Evolutionary conservation across 352 stramenopile species (phyloP), one percentile per base, ranked within the genome.

Genomic region (Globisporangium solare): DNA sequence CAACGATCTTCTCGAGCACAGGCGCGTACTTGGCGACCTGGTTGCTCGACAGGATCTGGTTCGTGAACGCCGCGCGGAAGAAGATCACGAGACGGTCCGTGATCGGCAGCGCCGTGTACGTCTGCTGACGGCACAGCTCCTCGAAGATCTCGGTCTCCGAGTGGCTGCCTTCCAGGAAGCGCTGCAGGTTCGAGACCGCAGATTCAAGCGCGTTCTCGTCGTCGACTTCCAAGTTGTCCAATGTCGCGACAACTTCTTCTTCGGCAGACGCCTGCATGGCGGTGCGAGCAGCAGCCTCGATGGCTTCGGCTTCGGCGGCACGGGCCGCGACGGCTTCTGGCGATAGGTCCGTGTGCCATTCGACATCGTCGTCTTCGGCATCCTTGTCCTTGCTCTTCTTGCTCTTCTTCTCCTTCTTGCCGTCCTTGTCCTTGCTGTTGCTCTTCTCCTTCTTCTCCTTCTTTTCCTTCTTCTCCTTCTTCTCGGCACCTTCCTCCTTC

Each of bases 41-140:
- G 68, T 98, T 97, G 58, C 82, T 90, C 53, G 95, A 87, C 54
- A 97, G 85, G 51, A 97, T 94, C 61, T 95, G 71, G 50, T 86
- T 67, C 40, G 87, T 96, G 55, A 94, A 94, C 2, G 84, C 81
- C 11, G 92, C 89, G 56, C 80, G 86, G 71, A 97, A 88, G 56
- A 97, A 96, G 60, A 98, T 97, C 15, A 97, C 91, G 55, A 98
- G 82, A 61, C 92, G 95, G 60, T 98, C 92, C 49, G 94, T 92
- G 49, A 95, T 87, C 47, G 95, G 95, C 35, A 98, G 70, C 50
- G 86, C 81, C 1, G 74, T 73, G 62, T 89, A 82, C 58, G 96
- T 98, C 74, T 98, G 94, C 70, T 98, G 89, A 55, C 96, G 96
- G 53, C 90, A 90, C 3, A 98, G 71, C 41, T 96, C 81, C 27